Base-by-base conservation (phyloP, 2,329 filamentous ascomycete species). In the Pseudogymnoascus sp. region DNA sequence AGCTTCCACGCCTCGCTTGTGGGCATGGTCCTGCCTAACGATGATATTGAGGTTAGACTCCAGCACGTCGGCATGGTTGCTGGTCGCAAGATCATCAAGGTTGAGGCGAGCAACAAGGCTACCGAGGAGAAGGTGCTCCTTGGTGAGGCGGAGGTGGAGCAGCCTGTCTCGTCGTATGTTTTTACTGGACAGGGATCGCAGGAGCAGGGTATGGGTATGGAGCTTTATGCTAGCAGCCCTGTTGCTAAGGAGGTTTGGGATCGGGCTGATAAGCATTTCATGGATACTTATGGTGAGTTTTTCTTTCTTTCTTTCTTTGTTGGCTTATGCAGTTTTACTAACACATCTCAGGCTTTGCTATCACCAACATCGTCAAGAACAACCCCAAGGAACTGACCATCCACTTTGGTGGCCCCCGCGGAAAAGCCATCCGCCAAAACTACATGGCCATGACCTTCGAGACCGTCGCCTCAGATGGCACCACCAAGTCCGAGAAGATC, bases 371-470 rank as follows among this genome's bases (percentile, higher is more conserved):
- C 72, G 95, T 99, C 76, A 96, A 92, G 83, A 99, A 97, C 82
- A 99, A 99, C 79, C 95, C 95, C 67, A 97, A 97, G 82, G 95
- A 97, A 79, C 87, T 99, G 62, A 99, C 96, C 4, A 91, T 99
- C 67, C 90, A 99, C 81, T 99, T 99, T 73, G 95, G 96, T 79
- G 95, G 95, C 59, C 92, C 95, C 65, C 90, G 91, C 64, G 95
- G 95, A 73, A 99, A 97, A 80, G 92, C 91, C 60, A 99, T 99
- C 70, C 91, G 95, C 66, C 89, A 96, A 74, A 99, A 99, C 79
- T 99, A 99, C 82, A 97, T 97, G 89, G 88, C 93, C 64, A 99
- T 99, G 95, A 97, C 93, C 58, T 99, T 97, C 77, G 95, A 99
- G 81, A 96, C 93, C n/a, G 92, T 99, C 61, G 89, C 89, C 64